Evolutionary conservation across 2,329 filamentous ascomycete species (phyloP), one percentile per base, ranked within the genome.

Genomic region (Aspergillus sp.): DNA sequence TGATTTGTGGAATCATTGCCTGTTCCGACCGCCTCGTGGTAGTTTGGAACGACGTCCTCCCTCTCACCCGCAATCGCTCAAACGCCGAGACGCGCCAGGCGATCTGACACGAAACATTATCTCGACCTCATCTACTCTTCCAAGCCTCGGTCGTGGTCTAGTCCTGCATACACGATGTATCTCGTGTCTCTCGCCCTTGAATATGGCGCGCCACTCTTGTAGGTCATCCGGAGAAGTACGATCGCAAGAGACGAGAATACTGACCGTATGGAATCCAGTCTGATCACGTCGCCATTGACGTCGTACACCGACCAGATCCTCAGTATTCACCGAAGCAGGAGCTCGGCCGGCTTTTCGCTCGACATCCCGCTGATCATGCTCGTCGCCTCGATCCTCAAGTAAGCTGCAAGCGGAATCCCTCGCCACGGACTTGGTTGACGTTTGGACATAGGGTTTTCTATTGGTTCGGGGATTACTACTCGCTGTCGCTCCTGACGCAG

Each of bases 351-450:
- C 29, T 87, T 87, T 70, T 86, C 83, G 14, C 73, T 87, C 60
- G 84, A 87, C 63, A 86, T 87, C 34, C 84, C 84, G 14, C 70
- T 87, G 61, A 87, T 87, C 58, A 87, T 87, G 84, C 80, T 87
- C 16, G 75, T 84, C 52, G 80, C 84, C 31, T 85, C 82, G 34
- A 84, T 86, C 53, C 66, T 86, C 16, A 87, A 87, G 81, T 83
- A 66, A 60, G 70, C 20, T 21, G 14, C 14, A 31, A 36, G 14
- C 3, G 57, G 52, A 47, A 38, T 16, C 46, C n/a, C 34, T 31
- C 21, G 45, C 38, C 34, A 51, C 38, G 20, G 32, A 11, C 20
- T n/a, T 41, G 10, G 31, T 47, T 55, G 21, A 47, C 52, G 38
- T 34, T 40, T 19, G 13, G 42, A 23, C 13, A 16, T 58, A 85